Base-by-base conservation (phyloP, 352 stramenopile species). In the Globisporangium irregulare region DNA sequence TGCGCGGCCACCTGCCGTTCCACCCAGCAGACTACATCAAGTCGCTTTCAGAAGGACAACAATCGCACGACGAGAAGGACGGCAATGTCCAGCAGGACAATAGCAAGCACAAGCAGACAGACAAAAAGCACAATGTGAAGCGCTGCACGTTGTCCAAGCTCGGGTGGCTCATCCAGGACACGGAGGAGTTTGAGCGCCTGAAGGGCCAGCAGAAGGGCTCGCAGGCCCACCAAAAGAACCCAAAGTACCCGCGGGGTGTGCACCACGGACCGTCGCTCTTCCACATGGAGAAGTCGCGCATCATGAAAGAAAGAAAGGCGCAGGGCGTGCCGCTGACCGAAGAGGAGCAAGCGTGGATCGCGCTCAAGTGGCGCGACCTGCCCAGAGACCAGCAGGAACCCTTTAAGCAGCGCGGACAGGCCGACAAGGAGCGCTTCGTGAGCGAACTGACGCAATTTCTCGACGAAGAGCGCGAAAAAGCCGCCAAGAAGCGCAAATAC, bases 1-100 rank as follows among this genome's bases (percentile, higher is more conserved):
- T 97, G 24, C 76, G 78, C 8, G 90, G 89, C 5, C 80, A 92
- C 58, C 51, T 96, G 25, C 78, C 83, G 3, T 84, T 90, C 55
- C 66, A 90, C 34, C 81, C 84, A 18, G 67, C 59, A 10, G 72
- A 89, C 14, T 43, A 62, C 53, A 60, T 62, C 12, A 12, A 56
- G 20, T 32, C 34, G 32, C 62, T 46, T 8, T 50, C 36, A 72
- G 64, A 59, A 34, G 63, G 25, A 43, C 41, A 48, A 8, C 41
- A 48, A 9, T 48, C 14, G 1, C 41, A n/a, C 8, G 41, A 48
- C 14, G 15, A 48, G 14, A 18, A 48, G 41, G 20, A 48, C 14
- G 41, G 9, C 41, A 32, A 32, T 32, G 14, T 48, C 41, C 41
- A 48, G 4, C 14, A 68, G 25, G 58, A 25, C 36, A 43, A 14